Evolutionary conservation across 2,329 filamentous ascomycete genomes (phyloP), one percentile per base, ranked within the genome.

Genomic region (Fusarium sp.): DNA sequence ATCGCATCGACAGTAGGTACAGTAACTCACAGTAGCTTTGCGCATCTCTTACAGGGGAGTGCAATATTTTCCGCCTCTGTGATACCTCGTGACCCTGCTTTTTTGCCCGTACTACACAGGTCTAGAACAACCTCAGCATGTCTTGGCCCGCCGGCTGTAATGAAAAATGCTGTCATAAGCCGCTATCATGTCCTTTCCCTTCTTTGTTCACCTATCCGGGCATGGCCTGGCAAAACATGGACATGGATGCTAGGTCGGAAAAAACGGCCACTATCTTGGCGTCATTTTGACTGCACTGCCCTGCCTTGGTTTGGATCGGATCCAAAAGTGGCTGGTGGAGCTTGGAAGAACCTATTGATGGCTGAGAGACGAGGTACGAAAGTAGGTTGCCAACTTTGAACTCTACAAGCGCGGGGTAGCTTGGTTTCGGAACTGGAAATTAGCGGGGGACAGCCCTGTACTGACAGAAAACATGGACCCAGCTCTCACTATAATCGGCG

Each of bases 31-130:
- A 43, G 40, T 34, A 47, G 46, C 46, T 51, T 51, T 57, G 55
- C 12, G 46, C 55, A 57, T 41, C 53, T 34, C 20, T 37, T 34
- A 21, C 32, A 58, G 47, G 25, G 45, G 42, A 56, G 18, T 56
- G n/a, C 34, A 50, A 34, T 58, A 61, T 59, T 54, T 58, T 28
- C 60, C 70, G 72, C 68, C 66, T 66, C 60, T 64, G 66, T 65
- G 59, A 60, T 55, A 66, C 57, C 68, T 51, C 49, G 34, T 71
- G 57, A 62, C 66, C 68, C 49, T 68, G 63, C 46, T 69, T 68
- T 61, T 6, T 46, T 37, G n/a, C 12, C 30, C 30, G 54, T 40
- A 34, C 37, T 43, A 57, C 59, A 64, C 42, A 56, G 58, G 63
- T 72, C 61, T 68, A 73, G 68, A 73, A 62, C 64, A 28, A 42